Percentiles rank a stretch among this genome's conserved stretches.
phyloP scores from a whole-genome alignment of 1,284 basidiomycete species.

The Trametes pubescens region DNA sequence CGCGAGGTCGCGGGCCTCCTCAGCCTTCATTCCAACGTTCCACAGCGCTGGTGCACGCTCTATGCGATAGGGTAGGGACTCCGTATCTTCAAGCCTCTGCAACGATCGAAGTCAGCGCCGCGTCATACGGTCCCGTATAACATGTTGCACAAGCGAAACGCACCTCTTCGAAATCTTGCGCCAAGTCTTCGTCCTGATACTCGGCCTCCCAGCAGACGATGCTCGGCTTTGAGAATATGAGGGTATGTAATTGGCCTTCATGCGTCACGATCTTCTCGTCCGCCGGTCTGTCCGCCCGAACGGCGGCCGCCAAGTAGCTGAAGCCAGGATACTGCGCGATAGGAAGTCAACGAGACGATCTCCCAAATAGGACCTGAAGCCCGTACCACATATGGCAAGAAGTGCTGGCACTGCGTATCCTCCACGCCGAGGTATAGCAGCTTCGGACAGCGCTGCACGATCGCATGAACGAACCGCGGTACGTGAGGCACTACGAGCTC shows the following conservation, averaged over 20 bases:
- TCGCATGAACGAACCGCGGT: not conserved
- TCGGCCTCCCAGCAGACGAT: not conserved
- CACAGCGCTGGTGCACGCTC: too few relatives aligned
- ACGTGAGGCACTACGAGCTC: conserved; percentile 6
- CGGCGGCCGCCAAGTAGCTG: too few relatives aligned
- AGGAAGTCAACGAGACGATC: too few relatives aligned
- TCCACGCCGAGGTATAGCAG: conserved; percentile 2
- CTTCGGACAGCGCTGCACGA: not conserved
- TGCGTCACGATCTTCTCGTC: too few relatives aligned
- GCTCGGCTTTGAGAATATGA: not conserved
- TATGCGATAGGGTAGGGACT: too few relatives aligned
- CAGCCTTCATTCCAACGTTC: not conserved
- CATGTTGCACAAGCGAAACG: not conserved
- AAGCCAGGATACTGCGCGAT: too few relatives aligned
- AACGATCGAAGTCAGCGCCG: too few relatives aligned
- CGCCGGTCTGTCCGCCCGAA: too few relatives aligned
- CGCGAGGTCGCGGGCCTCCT: not conserved
- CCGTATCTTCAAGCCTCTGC: too few relatives aligned
- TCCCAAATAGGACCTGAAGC: too few relatives aligned
- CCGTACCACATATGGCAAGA: not conserved
- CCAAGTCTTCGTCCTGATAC: not conserved
- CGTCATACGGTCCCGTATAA: too few relatives aligned
- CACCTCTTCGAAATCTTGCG: not conserved
- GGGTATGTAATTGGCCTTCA: not conserved
- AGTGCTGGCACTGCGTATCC: conserved; percentile 4